Base-by-base conservation (phyloP, 2,329 filamentous ascomycete genomes). In the Nannizzia gypsea region DNA sequence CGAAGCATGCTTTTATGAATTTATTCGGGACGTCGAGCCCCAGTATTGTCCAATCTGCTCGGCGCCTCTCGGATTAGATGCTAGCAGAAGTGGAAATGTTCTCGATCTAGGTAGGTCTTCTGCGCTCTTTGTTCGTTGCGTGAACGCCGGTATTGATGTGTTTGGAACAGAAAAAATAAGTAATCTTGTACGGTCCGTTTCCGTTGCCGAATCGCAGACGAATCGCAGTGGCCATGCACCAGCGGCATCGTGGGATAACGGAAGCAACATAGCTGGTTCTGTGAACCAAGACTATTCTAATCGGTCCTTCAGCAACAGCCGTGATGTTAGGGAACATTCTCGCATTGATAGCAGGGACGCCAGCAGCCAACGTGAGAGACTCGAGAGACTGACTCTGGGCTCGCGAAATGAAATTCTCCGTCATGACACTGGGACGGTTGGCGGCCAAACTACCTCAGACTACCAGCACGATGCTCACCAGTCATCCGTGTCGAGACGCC, bases 1-100 rank as follows among this genome's bases (percentile, higher is more conserved):
- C 72, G 93, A 97, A 73, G 93, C 92, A 38, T 99, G 93, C 75
- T 97, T 99, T 72, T 97, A 97, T 76, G 93, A 99, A 74, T 96
- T 95, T 71, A 95, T 99, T 67, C 88, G 89, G 69, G 92, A 96
- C 70, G 88, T 92, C 61, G 91, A 97, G 66, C 89, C 89, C 58
- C 90, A 97, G 69, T 91, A 90, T 69, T 99, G 93, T 74, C 93
- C 93, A 28, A 88, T 89, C 65, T 99, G 93, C 74, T 88, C 96
- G 77, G 88, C 91, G 64, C 90, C 93, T 20, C 77, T 99, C 58
- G 90, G 91, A 63, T 78, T 99, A 48, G 93, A 99, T 74, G 93
- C 90, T 5, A 96, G 89, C 72, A 83, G 93, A 64, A 90, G 90
- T 62, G 91, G 91, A 64, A 96, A 96, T 77, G 87, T 96, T 59